Evolutionary conservation across 495 filamentous ascomycete genomes (phyloP).

Genomic region (Penicillium taxi): DNA sequence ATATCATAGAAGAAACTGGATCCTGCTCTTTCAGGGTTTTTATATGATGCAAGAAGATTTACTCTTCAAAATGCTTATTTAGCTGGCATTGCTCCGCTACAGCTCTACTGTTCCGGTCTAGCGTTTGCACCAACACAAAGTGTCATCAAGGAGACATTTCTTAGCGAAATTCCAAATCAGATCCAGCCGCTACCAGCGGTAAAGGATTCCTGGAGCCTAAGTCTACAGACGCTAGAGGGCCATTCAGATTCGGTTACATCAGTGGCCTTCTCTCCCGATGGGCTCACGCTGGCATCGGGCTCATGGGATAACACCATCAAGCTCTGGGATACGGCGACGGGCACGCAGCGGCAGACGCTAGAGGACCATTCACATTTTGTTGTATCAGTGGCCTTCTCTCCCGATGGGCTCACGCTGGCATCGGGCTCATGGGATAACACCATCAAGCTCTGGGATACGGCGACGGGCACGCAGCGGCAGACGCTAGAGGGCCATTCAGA

Average conservation of each 20-base stretch:
- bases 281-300: too few species aligned
- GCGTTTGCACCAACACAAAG: slow-evolving; percentile 27
- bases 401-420: background rate
- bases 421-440: background rate
- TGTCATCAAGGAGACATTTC: slow-evolving; percentile 14
- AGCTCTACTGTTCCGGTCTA: slow-evolving; percentile 23
- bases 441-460: background rate
- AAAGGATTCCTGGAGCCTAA: slow-evolving; percentile 4
- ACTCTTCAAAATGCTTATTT: slow-evolving; percentile 20
- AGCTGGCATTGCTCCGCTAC: slow-evolving; percentile 21
- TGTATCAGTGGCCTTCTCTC: slow-evolving; percentile 19
- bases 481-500: too few species aligned
- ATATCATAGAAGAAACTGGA: slow-evolving; percentile 4
- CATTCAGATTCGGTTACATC: background rate
- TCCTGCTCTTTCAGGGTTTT: slow-evolving; percentile 10
- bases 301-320: background rate
- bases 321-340: background rate
- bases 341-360: background rate
- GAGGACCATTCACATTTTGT: slow-evolving; percentile 14
- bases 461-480: background rate
- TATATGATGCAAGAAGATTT: slow-evolving; percentile 31
- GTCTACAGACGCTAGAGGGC: background rate
- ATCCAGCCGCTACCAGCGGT: slow-evolving; percentile 6
- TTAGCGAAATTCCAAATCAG: slow-evolving; percentile 8
- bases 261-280: background rate